These are phyloP conservation scores for Neophaeococcomyces mojaviensis DNA, from an alignment of 2,329 filamentous ascomycete genomes.

Conservation along the genomic window DNA sequence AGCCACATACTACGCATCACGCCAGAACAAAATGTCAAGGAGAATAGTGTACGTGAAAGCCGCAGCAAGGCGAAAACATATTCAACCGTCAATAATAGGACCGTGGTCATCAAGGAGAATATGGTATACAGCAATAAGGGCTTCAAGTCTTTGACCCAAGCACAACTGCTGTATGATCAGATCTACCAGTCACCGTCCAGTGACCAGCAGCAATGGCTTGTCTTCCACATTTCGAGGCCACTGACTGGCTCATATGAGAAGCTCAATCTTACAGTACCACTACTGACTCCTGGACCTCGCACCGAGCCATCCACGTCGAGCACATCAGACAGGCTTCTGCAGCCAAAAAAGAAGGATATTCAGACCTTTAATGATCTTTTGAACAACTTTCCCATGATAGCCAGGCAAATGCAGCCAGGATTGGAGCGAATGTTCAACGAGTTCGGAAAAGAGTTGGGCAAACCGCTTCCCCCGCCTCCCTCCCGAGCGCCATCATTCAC, in stretches of 20 bases:
- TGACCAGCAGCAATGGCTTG: constrained; percentile 86
- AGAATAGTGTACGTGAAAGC: constrained; percentile 69
- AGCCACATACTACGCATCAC: constrained; percentile 89
- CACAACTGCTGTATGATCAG: constrained; percentile 73
- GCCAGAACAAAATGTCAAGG: constrained; percentile 42
- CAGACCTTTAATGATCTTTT: constrained; percentile 84
- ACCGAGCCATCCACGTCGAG: constrained; percentile 10
- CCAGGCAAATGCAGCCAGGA: constrained; percentile 88
- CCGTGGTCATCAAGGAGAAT: constrained; percentile 87
- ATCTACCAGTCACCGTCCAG: constrained; percentile 85
- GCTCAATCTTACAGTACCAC: constrained; percentile 48
- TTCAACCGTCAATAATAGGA: constrained; percentile 83
- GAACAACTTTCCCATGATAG: constrained; percentile 89
- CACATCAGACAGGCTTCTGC: constrained; percentile 26
- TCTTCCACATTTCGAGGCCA: constrained; percentile 91
- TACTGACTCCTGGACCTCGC: constrained; percentile 53
- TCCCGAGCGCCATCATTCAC: constrained; percentile 23
- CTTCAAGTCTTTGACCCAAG: constrained; percentile 86
- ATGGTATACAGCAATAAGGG: constrained; percentile 96
- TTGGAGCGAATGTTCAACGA: constrained; percentile 84
- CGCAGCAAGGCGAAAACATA: constrained; percentile 92
- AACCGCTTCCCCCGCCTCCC: constrained; percentile 69
- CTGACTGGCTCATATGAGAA: constrained; percentile 72
- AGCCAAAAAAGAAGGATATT: constrained; percentile 77
- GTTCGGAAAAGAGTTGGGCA: constrained; percentile 78